Evolutionary conservation across 2,329 filamentous ascomycete genomes (phyloP).

Genomic region (Epicoccum sorghinum): DNA sequence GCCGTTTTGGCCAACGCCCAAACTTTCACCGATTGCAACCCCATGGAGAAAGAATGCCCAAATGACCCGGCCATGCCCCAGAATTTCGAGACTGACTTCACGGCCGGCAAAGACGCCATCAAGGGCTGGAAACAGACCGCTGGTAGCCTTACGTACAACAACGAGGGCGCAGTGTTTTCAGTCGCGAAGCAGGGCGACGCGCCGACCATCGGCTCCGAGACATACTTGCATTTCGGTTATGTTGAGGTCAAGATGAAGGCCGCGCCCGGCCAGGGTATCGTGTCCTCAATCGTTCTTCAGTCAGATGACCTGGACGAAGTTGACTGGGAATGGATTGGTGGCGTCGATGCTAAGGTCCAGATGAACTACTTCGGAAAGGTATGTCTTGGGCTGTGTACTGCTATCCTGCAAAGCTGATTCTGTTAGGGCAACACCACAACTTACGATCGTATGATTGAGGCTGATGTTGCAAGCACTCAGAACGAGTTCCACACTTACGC

Average conservation of each 20-base stretch:
- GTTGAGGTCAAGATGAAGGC: constrained; percentile 81
- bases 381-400: background rate
- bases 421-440: constrained; percentile 69
- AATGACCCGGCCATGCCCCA: constrained; percentile 51
- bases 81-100: constrained; percentile 53
- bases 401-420: background rate
- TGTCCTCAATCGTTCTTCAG: constrained; percentile 81
- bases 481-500: constrained; percentile 71
- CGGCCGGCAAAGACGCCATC: constrained; percentile 45
- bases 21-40: constrained; percentile 55
- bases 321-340: constrained; percentile 82
- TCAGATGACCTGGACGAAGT: constrained; percentile 87
- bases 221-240: constrained; percentile 86
- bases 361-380: constrained; percentile 59
- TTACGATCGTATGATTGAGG: constrained; percentile 72
- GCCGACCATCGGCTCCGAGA: constrained; percentile 74
- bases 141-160: constrained; percentile 52
- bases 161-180: constrained; percentile 57
- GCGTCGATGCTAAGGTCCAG: constrained; percentile 66
- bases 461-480: constrained; percentile 62
- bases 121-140: constrained; percentile 48
- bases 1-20: constrained; percentile 47
- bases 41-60: constrained; percentile 52
- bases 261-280: constrained; percentile 74
- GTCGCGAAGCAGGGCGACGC: constrained; percentile 57